Conservation (phyloP, 2,329 filamentous ascomycete species). For the Clarireedia homoeocarpa region DNA sequence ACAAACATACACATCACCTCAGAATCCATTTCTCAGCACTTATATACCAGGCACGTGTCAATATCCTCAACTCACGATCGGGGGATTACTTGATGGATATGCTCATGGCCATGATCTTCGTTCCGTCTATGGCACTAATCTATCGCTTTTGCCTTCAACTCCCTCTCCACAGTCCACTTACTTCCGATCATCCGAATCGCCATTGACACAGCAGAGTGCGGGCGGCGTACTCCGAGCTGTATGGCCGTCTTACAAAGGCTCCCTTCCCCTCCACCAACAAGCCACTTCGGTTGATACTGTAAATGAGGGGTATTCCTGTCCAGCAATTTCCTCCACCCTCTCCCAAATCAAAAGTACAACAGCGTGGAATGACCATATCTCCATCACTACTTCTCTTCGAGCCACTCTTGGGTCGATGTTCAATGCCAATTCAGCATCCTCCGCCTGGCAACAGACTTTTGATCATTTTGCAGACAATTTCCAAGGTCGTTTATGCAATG, state of each 20-base stretch:
- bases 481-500: constrained; percentile 34
- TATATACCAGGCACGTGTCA: constrained; percentile 32
- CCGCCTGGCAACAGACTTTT: constrained; percentile 30
- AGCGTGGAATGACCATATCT: constrained; percentile 31
- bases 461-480: constrained; percentile 36
- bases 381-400: constrained; percentile 28
- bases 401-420: constrained; percentile 28
- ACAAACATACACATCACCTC: constrained; percentile 31
- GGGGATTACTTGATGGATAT: constrained; percentile 32
- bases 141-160: constrained; percentile 27
- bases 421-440: constrained; percentile 21
- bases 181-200: constrained; percentile 32
- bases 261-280: constrained; percentile 33
- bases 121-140: constrained; percentile 27
- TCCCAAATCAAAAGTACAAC: constrained; percentile 24
- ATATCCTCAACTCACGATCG: constrained; percentile 33
- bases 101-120: constrained; percentile 32
- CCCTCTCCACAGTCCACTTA: constrained; percentile 29
- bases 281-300: constrained; percentile 31
- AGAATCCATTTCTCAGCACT: constrained; percentile 29
- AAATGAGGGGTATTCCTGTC: constrained; percentile 31
- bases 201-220: constrained; percentile 31
- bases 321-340: constrained; percentile 22
- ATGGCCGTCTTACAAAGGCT: constrained; percentile 29
- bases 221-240: constrained; percentile 33